Percentiles rank a stretch among this genome's conserved stretches.
Conservation (phyloP, 352 stramenopile species). For the Phytophthora cryptogea region DNA sequence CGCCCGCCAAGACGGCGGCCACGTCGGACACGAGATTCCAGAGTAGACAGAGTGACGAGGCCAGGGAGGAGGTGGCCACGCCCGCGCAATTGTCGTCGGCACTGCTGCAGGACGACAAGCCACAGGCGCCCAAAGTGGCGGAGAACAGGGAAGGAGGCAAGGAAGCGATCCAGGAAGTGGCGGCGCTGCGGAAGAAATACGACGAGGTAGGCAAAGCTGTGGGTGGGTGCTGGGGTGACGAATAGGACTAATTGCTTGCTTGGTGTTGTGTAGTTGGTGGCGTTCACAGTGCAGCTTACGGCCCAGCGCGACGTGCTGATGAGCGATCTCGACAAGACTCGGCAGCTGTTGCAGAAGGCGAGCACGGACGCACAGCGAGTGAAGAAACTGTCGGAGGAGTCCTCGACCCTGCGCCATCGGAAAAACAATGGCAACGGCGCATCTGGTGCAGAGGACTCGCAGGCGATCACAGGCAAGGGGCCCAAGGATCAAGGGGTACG, state of each 20-base stretch:
- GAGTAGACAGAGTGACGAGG: conserved; percentile 19
- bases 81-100: conserved; percentile 61
- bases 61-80: conserved; percentile 40
- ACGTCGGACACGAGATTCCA: conserved; percentile 25
- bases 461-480: conserved; percentile 37
- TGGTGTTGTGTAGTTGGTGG: conserved; percentile 61
- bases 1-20: conserved; percentile 20
- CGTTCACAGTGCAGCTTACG: conserved; percentile 88
- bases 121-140: conserved; percentile 24
- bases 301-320: conserved; percentile 86
- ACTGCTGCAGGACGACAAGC: conserved; percentile 58
- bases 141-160: conserved; percentile 42
- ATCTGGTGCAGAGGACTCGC: conserved; percentile 42
- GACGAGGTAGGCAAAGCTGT: conserved; percentile 61
- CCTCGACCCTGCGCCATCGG: conserved; percentile 67
- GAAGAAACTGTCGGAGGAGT: conserved; percentile 69
- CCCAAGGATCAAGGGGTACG: conserved; percentile 65
- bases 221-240: neutral
- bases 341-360: conserved; percentile 74
- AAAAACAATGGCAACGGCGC: conserved; percentile 45
- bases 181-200: conserved; percentile 86
- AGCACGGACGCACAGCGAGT: conserved; percentile 62
- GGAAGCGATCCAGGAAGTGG: conserved; percentile 65
- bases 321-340: conserved; percentile 82
- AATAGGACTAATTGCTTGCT: conserved; percentile 7